Evolutionary conservation across 129 eudicot genomes (phyloP).

Genomic region (Lactuca sativa): DNA sequence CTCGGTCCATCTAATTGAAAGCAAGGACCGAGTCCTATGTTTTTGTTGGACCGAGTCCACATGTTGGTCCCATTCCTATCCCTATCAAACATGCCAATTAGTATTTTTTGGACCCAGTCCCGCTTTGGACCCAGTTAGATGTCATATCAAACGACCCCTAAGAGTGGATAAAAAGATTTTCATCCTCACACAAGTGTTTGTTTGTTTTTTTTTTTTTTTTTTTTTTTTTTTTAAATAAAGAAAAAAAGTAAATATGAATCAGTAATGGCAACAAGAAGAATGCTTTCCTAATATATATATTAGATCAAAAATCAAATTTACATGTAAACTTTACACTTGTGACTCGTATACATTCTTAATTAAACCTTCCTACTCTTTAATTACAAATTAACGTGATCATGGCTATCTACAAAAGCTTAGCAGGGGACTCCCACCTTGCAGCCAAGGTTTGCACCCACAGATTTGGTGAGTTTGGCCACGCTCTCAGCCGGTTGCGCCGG

Average conservation of each 20-base stretch:
- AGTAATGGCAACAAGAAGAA: constrained; percentile 15
- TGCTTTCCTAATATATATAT: constrained; percentile 12
- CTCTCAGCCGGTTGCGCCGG: constrained; percentile 29
- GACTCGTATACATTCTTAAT: constrained; percentile 28
- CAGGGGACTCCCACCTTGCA: constrained; percentile 37
- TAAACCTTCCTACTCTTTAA: constrained; percentile 30
- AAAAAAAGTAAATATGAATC: neutral
- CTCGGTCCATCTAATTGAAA: no score
- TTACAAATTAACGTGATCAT: neutral
- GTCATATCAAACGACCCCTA: no score
- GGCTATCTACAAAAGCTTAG: constrained; percentile 20
- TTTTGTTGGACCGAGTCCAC: no score
- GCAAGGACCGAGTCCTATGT: no score
- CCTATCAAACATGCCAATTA: no score
- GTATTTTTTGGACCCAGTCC: no score
- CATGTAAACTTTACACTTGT: constrained; percentile 27
- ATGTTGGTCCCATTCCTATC: no score
- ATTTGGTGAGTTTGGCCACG: constrained; percentile 30
- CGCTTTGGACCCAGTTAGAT: no score
- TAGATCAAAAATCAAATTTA: constrained; percentile 16
- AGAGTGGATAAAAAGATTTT: no score
- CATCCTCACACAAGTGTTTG: no score
- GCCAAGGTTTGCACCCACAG: constrained; percentile 28
- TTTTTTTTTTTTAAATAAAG: no score
- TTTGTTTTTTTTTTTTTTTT: no score